Percentiles rank a stretch among this genome's conserved stretches.
phyloP scores from a whole-genome alignment of 2,329 filamentous ascomycete genomes.

The Phoma sp. region DNA sequence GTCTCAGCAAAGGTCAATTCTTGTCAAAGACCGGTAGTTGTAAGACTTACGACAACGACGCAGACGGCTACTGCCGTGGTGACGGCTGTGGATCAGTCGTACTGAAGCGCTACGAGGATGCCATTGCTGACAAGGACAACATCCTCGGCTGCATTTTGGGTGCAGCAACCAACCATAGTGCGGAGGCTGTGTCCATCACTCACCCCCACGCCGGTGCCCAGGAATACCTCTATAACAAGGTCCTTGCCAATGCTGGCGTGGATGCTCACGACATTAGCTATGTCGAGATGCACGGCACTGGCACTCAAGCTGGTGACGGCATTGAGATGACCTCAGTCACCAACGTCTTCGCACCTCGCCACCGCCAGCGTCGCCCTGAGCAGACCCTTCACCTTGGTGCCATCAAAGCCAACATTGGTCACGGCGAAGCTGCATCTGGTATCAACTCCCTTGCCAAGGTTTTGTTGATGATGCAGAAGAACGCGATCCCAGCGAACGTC shows the following conservation, averaged over 20 bases:
- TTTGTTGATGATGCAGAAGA: conserved; percentile 61
- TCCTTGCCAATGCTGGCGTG: conserved; percentile 74
- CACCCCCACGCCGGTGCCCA: conserved; percentile 81
- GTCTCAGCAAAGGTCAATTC: conserved; percentile 77
- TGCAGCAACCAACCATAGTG: conserved; percentile 80
- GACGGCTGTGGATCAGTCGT: conserved; percentile 77
- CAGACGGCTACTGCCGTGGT: conserved; percentile 82
- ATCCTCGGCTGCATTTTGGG: conserved; percentile 76
- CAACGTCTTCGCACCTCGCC: conserved; percentile 63
- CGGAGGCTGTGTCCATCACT: conserved; percentile 81
- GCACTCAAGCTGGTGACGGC: conserved; percentile 82
- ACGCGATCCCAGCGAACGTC: conserved; percentile 60
- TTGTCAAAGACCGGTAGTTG: conserved; percentile 77
- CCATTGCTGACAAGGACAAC: conserved; percentile 74
- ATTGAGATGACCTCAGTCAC: conserved; percentile 82
- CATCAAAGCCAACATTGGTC: conserved; percentile 62
- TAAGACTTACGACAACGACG: conserved; percentile 80
- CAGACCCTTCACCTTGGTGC: conserved; percentile 60
- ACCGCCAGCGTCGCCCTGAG: conserved; percentile 56
- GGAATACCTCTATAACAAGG: conserved; percentile 70
- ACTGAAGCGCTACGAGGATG: conserved; percentile 80
- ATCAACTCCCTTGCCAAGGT: conserved; percentile 62
- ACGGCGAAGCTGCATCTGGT: conserved; percentile 61
- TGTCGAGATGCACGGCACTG: conserved; percentile 89
- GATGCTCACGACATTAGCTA: conserved; percentile 80